These are phyloP conservation scores for Globisporangium yorkense DNA, from an alignment of 352 stramenopile species.

Conservation along the genomic window DNA sequence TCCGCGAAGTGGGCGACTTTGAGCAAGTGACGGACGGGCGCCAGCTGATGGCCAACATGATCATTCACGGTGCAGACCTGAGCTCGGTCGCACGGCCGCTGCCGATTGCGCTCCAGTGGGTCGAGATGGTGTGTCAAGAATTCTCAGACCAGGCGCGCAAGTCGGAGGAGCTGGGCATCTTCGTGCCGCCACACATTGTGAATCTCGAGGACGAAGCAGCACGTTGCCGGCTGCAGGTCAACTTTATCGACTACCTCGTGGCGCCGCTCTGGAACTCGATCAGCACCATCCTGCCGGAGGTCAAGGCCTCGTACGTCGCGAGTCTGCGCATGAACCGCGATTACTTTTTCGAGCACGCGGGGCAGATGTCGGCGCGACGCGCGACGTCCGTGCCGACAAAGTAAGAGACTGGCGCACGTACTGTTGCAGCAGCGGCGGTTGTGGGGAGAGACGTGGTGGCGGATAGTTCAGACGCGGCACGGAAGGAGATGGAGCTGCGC, in stretches of 20 bases:
- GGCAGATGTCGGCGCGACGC: constrained; percentile 35
- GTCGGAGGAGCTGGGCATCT: constrained; percentile 48
- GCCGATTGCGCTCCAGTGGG: constrained; percentile 51
- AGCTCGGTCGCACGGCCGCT: constrained; percentile 49
- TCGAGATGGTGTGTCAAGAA: constrained; percentile 67
- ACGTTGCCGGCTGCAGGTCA: constrained; percentile 65
- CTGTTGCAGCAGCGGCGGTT: no score
- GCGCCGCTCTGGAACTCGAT: constrained; percentile 65
- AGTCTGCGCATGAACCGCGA: constrained; percentile 53
- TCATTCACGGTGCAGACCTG: constrained; percentile 79
- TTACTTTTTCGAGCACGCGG: constrained; percentile 61
- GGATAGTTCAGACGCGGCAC: background rate
- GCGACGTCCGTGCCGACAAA: constrained; percentile 9
- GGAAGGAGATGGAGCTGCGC: background rate
- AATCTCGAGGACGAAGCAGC: constrained; percentile 66
- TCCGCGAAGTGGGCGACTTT: constrained; percentile 43
- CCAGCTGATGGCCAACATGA: constrained; percentile 76
- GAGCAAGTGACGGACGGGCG: constrained; percentile 52
- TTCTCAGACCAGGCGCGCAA: constrained; percentile 70
- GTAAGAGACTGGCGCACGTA: background rate
- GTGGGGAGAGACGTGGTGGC: background rate
- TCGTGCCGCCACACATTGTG: constrained; percentile 65
- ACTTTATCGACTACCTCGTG: constrained; percentile 85
- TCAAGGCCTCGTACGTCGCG: constrained; percentile 32
- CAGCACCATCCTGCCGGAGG: constrained; percentile 45